Evolutionary conservation across 108 stramenopile species (phyloP), one percentile per base, ranked within the genome.

Genomic region (Schizochytrium sp.): DNA sequence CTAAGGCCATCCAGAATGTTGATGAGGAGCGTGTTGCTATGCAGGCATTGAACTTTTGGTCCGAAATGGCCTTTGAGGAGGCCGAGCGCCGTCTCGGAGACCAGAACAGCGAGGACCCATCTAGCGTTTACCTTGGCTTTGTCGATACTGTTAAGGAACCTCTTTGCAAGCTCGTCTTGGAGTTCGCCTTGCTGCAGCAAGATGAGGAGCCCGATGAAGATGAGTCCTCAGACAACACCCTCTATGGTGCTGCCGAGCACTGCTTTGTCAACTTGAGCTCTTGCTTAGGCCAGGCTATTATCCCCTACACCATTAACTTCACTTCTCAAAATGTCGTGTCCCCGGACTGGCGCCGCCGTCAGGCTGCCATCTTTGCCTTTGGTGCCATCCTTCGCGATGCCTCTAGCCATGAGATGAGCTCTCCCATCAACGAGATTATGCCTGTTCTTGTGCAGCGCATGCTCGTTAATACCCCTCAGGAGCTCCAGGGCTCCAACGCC

Each of bases 51-150:
- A 83, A 83, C 53, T 55, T 83, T 42, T 83, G 76, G 76, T 10
- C 76, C 76, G 76, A 83, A 53, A 83, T 83, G 47, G 53, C 50
- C 76, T 83, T 38, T 38, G 76, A 83, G 76, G 76, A 83, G 53
- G 40, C 76, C 45, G 76, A 83, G 47, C 76, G 76, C 76, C 12
- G 44, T 38, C 64, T 12, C 3, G 57, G 13, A 10, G 57, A 17
- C 57, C 57, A 10, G 13, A 58, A 58, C 13, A 44, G 44, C 2
- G 55, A 83, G 38, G 76, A 83, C 3, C 76, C 76, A 10, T 10
- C 12, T 53, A 19, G 50, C 50, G 15, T 40, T 5, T 83, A 53
- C 76, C 55, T 55, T 53, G 53, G 55, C 47, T 83, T 83, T 55
- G 53, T 83, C 0, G 8, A 7, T 10, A 55, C 50, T 53, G 47